Evolutionary conservation across 2,329 filamentous ascomycete species (phyloP), one percentile per base, ranked within the genome.

Genomic region (Monosporascus cannonballus): DNA sequence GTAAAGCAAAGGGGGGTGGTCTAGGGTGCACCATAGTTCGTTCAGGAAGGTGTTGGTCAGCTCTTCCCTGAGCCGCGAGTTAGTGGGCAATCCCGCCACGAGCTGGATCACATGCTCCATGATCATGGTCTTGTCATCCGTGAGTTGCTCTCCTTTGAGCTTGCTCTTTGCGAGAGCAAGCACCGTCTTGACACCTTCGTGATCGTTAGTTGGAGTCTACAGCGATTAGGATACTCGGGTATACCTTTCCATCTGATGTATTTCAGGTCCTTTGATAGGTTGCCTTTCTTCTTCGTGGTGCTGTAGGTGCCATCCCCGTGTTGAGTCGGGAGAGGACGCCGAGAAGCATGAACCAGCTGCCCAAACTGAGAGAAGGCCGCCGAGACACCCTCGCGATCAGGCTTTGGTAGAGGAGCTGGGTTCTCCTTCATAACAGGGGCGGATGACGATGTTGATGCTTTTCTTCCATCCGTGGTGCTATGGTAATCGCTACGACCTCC

Each of bases 71-170:
- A 79, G 76, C 60, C 79, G 80, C 1, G 86, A 90, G 51, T 78
- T 73, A 48, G 77, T 70, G 1, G 85, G 85, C 36, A 90, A 73
- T 34, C 78, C 79, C 14, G 84, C 77, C 5, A 89, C 85, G 17
- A 90, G 74, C 72, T 85, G 80, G 55, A 90, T 89, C 5, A 86
- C 77, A 7, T 81, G 76, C 67, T 90, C 87, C 83, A 90, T 89
- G 45, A 90, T 73, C 76, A 89, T 87, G 2, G 84, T 87, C 71
- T 87, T 88, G 72, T 93, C 89, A 61, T 93, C 85, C 5, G 82
- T 69, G 11, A 85, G 74, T 47, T 81, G 74, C 53, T 78, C 77
- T 1, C 86, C 84, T 59, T 81, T 85, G 34, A 84, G 67, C 68
- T 89, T 84, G 55, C 73, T 76, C 51, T 79, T 77, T 53, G 89